Conservation (phyloP, 352 stramenopile species). For the Pythium oligandrum region DNA sequence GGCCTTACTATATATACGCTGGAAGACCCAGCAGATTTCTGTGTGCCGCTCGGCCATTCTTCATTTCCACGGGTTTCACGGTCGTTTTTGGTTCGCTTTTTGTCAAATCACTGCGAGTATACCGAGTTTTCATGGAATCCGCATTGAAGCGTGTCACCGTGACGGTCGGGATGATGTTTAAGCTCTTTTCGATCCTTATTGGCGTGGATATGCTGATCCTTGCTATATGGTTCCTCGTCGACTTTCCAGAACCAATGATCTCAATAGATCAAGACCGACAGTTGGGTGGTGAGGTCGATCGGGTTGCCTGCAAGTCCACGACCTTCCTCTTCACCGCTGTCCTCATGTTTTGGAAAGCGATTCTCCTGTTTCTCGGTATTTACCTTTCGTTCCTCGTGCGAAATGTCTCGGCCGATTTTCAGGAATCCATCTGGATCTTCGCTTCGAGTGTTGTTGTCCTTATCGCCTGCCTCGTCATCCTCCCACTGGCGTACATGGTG, state of each 20-base stretch:
- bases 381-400: conserved; percentile 17
- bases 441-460: conserved; percentile 23
- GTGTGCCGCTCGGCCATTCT: conserved; percentile 27
- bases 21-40: conserved; percentile 27
- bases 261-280: conserved; percentile 14
- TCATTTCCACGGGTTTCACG: conserved; percentile 38
- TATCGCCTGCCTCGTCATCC: conserved; percentile 21
- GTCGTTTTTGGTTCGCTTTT: conserved; percentile 47
- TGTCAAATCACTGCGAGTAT: conserved; percentile 54
- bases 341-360: conserved; percentile 55
- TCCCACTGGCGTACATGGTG: conserved; percentile 39
- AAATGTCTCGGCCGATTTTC: conserved; percentile 17
- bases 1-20: conserved; percentile 32
- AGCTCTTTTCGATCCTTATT: conserved; percentile 33
- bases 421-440: conserved; percentile 24
- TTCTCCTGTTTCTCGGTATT: conserved; percentile 14
- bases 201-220: conserved; percentile 36
- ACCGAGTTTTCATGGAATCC: conserved; percentile 42
- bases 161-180: conserved; percentile 29
- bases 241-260: conserved; percentile 28
- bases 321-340: conserved; percentile 51
- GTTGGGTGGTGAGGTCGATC: conserved; percentile 25
- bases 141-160: conserved; percentile 42
- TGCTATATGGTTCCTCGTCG: conserved; percentile 23
- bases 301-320: conserved; percentile 26